A percentile compares a stretch with the other conserved stretches of the same genome.
Conservation (phyloP, 768 basidiomycete species). For the Lentinula sp. region DNA sequence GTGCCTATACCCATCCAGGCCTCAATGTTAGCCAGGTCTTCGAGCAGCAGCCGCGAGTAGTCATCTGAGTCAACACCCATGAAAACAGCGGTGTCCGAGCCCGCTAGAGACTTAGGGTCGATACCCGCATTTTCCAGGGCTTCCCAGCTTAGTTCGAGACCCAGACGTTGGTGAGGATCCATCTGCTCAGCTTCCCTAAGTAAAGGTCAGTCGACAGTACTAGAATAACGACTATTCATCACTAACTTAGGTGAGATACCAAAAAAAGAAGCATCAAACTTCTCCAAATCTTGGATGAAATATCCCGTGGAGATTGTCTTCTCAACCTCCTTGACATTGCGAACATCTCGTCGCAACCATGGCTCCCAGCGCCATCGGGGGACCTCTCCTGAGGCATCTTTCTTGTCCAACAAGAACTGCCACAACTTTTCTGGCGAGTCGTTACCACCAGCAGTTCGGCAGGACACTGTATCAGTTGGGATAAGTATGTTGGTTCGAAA, state of each 20-base stretch:
- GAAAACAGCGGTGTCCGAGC: conserved; percentile 1
- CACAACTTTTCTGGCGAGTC: not conserved
- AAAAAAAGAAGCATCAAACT: conserved; percentile 1
- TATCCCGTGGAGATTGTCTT: not conserved
- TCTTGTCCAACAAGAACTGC: conserved; percentile 1
- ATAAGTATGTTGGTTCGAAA: not conserved
- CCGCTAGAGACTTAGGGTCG: not conserved
- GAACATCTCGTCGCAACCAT: conserved; percentile 3
- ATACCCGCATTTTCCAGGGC: not conserved
- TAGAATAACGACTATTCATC: not conserved
- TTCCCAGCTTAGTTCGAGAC: not conserved
- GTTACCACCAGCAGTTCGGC: conserved; percentile 1
- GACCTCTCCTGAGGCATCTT: conserved; percentile 1
- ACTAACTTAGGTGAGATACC: not conserved
- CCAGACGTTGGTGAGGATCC: not conserved
- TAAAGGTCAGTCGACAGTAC: not conserved
- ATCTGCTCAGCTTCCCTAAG: conserved; percentile 1
- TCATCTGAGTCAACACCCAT: conserved; percentile 3
- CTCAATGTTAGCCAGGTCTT: not conserved
- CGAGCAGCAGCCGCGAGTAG: not conserved
- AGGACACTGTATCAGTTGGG: not conserved
- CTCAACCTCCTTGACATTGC: not conserved
- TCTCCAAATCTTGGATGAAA: not conserved
- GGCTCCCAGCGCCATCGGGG: not conserved
- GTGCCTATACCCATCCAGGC: conserved; percentile 4